Evolutionary conservation across 495 filamentous ascomycete genomes (phyloP), one percentile per base, ranked within the genome.

Genomic region (Aspergillus carlsbadensis): DNA sequence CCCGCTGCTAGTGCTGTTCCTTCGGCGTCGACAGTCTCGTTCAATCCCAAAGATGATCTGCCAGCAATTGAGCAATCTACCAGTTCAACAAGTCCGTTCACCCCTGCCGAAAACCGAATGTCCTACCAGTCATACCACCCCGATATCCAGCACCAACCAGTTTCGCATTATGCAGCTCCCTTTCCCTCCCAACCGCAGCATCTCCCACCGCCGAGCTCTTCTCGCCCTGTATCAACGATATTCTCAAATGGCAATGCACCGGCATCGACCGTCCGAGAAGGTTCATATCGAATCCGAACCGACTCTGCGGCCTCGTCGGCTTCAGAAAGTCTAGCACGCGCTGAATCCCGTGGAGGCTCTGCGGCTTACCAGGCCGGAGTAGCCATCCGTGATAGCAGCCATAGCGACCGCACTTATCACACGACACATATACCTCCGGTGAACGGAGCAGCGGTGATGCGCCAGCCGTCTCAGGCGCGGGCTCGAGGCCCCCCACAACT

Each of bases 361-460:
- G 72, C 79, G 35, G 85, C 81, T 18, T 78, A 86, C 63, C 81
- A 87, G 54, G 85, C 81, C 4, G 78, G 82, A 20, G 79, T 87
- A 14, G 86, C 84, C 6, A 78, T 81, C 33, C 79, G 88, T 62
- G 88, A 94, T 61, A 76, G 79, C 33, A 91, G 84, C 64, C 86
- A 89, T 59, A 84, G 81, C 61, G 87, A 86, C 62, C 84, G 83
- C 60, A 77, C 80, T 49, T 91, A 85, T 65, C 78, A 81, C 54
- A 83, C 83, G 58, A 74, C 77, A 52, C 81, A 84, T 31, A 75
- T 84, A 33, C 68, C 71, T 8, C 55, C 75, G 24, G 81, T 79
- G 1, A 88, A 81, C 64, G 79, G 77, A n/a, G 76, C 78, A 35
- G 61, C 72, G 42, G 77, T 81, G 31, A 79, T 82, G 64, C 76